Percentiles rank a stretch among this genome's conserved stretches.
Conservation (phyloP, 129 eudicot species). For the Lonicera japonica region DNA sequence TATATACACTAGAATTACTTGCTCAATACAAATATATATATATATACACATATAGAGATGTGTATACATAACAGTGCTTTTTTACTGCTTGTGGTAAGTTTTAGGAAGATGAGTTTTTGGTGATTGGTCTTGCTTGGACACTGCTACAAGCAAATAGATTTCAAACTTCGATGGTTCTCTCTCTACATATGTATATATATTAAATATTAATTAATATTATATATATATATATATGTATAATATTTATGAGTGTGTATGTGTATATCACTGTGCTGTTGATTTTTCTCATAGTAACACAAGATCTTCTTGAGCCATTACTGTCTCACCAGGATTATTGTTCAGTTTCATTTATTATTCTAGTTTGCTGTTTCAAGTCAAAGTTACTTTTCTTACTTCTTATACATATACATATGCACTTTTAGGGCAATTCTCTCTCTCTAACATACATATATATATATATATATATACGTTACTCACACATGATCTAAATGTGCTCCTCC, state of each 20-base stretch:
- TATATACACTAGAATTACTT: too few relatives aligned
- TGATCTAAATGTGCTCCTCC: too few relatives aligned
- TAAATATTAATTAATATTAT: too few relatives aligned
- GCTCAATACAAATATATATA: background rate
- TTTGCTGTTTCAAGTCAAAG: background rate
- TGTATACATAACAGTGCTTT: too few relatives aligned
- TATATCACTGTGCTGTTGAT: background rate
- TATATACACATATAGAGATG: background rate
- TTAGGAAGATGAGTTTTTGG: background rate
- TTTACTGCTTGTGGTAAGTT: background rate
- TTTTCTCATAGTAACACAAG: background rate
- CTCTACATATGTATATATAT: background rate
- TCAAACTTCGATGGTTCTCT: background rate
- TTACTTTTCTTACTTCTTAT: background rate
- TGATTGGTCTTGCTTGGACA: background rate
- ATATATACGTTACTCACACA: too few relatives aligned
- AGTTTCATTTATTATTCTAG: background rate
- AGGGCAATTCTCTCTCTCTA: too few relatives aligned
- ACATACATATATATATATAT: too few relatives aligned
- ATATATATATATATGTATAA: too few relatives aligned
- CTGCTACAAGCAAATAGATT: background rate
- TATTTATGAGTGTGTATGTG: too few relatives aligned
- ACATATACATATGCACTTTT: too few relatives aligned
- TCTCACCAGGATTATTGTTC: background rate
- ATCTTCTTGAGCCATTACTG: slow-evolving; percentile 1